Conservation (phyloP, 2,329 filamentous ascomycete species). For the Aspergillus fischeri region DNA sequence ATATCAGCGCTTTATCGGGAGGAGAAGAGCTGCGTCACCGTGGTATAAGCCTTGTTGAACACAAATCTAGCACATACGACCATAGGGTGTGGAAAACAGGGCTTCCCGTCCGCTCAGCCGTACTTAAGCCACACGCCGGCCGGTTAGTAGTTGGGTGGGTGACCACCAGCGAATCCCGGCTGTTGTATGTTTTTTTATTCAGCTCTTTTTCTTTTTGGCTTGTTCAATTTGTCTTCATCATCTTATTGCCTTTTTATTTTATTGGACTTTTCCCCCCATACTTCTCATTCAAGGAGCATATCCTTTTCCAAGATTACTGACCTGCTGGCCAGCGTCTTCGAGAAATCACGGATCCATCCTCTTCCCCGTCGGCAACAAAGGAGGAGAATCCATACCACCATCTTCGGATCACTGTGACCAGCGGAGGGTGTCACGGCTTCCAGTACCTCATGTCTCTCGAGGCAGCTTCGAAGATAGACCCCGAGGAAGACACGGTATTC, state of each 20-base stretch:
- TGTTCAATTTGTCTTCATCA: neutral
- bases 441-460: conserved; percentile 93
- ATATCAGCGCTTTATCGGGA: neutral
- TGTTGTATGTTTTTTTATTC: conserved; percentile 39
- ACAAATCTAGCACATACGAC: conserved; percentile 35
- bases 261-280: neutral
- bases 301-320: conserved; percentile 14
- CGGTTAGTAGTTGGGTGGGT: conserved; percentile 46
- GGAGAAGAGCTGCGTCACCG: neutral
- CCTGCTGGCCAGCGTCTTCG: conserved; percentile 55
- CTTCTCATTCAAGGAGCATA: neutral
- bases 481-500: conserved; percentile 85
- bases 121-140: conserved; percentile 45
- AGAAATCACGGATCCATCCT: conserved; percentile 61
- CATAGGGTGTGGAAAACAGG: conserved; percentile 45
- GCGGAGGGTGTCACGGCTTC: conserved; percentile 94
- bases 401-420: conserved; percentile 87
- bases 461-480: conserved; percentile 49
- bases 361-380: conserved; percentile 30
- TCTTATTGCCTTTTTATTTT: neutral
- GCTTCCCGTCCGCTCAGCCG: conserved; percentile 46
- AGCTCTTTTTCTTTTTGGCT: conserved; percentile 3
- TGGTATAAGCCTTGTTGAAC: conserved; percentile 12
- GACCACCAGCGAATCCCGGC: conserved; percentile 45
- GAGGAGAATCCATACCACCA: conserved; percentile 70